A percentile compares a stretch with the other conserved stretches of the same genome.
Conservation (phyloP, 768 basidiomycete genomes). For the Boletales sp. region DNA sequence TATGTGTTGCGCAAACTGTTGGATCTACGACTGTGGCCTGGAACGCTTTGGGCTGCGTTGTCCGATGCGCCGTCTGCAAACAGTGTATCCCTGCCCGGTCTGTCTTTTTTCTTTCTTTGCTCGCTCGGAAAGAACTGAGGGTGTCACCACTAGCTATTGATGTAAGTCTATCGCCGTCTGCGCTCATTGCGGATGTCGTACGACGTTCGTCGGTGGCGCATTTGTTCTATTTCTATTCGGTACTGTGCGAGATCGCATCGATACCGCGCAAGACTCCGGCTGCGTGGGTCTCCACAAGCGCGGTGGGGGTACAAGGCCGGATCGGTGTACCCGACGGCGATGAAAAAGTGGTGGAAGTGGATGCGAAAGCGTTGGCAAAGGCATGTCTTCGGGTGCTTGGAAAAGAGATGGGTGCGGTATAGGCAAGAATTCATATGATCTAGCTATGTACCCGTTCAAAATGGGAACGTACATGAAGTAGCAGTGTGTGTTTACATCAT, state of each 20-base stretch:
- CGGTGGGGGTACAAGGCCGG: constrained; percentile 10
- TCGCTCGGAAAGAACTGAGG: neutral
- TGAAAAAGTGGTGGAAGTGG: constrained; percentile 44
- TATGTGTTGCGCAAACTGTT: constrained; percentile 80
- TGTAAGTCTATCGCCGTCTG: constrained; percentile 43
- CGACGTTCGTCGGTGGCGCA: constrained; percentile 77
- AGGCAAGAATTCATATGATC: neutral
- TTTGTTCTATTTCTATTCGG: constrained; percentile 82
- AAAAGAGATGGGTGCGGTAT: constrained; percentile 62
- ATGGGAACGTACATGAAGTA: no score
- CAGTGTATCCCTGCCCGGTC: constrained; percentile 57
- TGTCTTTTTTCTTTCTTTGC: constrained; percentile 10
- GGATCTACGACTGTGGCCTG: constrained; percentile 67
- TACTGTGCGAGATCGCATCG: constrained; percentile 76
- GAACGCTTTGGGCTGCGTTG: constrained; percentile 72
- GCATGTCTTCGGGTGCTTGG: constrained; percentile 69
- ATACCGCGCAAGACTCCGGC: constrained; percentile 65
- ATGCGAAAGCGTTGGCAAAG: constrained; percentile 63
- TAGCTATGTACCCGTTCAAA: neutral
- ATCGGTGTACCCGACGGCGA: constrained; percentile 19
- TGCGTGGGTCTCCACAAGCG: constrained; percentile 49
- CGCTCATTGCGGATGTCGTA: constrained; percentile 65
- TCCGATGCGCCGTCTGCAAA: constrained; percentile 61
- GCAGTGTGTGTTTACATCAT: no score
- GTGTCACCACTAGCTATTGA: constrained; percentile 34